Conservation (phyloP, 1,284 basidiomycete genomes). For the Papiliotrema fonsecae region DNA sequence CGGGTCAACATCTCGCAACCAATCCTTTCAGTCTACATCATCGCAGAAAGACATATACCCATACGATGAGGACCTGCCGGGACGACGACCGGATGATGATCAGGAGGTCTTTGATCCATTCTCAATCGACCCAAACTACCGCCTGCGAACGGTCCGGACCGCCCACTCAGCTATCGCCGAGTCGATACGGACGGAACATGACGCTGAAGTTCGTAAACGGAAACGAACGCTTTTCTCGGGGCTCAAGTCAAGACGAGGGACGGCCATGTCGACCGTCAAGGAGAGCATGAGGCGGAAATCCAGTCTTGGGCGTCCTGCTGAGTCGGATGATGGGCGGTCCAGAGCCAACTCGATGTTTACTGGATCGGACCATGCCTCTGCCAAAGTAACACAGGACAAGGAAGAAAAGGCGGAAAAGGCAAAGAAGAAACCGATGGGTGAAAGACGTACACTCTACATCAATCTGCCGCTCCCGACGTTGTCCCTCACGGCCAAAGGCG, state of each 20-base stretch:
- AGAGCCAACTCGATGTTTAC: no score
- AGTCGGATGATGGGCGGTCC: no score
- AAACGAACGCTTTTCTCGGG: conserved; percentile 52
- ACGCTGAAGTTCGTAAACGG: conserved; percentile 57
- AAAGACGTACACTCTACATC: conserved; percentile 71
- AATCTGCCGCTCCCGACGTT: conserved; percentile 51
- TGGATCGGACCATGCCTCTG: conserved; percentile 23
- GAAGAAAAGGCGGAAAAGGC: neutral
- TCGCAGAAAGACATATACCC: no score
- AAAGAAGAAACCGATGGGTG: neutral
- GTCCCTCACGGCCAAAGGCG: conserved; percentile 53
- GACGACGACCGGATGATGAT: no score
- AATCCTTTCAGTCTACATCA: no score
- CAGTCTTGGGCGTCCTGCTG: no score
- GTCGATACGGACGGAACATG: conserved; percentile 69
- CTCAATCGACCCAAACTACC: conserved; percentile 73
- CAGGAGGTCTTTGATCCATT: conserved; percentile 35
- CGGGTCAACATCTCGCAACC: no score
- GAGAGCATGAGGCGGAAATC: neutral
- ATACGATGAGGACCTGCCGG: no score
- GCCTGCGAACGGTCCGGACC: conserved; percentile 79
- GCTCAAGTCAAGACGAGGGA: conserved; percentile 50
- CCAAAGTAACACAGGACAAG: conserved; percentile 12
- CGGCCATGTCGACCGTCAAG: conserved; percentile 15
- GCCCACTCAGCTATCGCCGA: conserved; percentile 83